Conservation (phyloP, 2,329 filamentous ascomycete species). For the Aureobasidium sp. region DNA sequence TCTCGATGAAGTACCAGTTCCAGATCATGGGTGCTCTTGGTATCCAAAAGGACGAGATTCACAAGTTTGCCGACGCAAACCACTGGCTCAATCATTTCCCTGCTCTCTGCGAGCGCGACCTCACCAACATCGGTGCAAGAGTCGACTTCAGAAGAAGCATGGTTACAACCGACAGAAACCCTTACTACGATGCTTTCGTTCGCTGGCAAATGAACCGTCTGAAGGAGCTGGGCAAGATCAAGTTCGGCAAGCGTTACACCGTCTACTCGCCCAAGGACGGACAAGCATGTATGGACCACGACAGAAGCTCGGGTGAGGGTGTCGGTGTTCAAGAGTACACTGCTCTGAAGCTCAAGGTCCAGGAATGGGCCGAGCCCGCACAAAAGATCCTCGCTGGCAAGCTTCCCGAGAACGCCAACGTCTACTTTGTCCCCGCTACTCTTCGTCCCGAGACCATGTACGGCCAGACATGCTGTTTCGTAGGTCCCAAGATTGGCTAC, state of each 20-base stretch:
- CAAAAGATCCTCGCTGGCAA: slow-evolving; percentile 64
- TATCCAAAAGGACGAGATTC: slow-evolving; percentile 78
- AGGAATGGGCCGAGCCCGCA: slow-evolving; percentile 77
- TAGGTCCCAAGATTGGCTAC: slow-evolving; percentile 82
- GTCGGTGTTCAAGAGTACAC: slow-evolving; percentile 86
- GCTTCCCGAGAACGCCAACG: slow-evolving; percentile 66
- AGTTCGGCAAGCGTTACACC: slow-evolving; percentile 87
- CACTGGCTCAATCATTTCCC: slow-evolving; percentile 93
- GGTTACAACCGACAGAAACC: slow-evolving; percentile 92
- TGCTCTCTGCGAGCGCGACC: slow-evolving; percentile 66
- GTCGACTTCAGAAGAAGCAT: slow-evolving; percentile 92
- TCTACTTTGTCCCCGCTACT: slow-evolving; percentile 87
- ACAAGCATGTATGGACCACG: slow-evolving; percentile 81
- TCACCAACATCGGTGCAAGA: slow-evolving; percentile 73
- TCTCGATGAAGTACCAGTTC: slow-evolving; percentile 93
- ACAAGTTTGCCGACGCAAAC: slow-evolving; percentile 83
- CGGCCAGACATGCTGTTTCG: slow-evolving; percentile 91
- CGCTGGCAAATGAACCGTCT: slow-evolving; percentile 91
- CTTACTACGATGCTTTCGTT: slow-evolving; percentile 86
- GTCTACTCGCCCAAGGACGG: slow-evolving; percentile 87
- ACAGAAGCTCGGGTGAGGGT: slow-evolving; percentile 71
- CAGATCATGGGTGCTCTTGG: slow-evolving; percentile 90
- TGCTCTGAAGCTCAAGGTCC: slow-evolving; percentile 79
- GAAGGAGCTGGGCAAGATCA: slow-evolving; percentile 82
- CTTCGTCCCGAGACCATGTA: slow-evolving; percentile 98